Percentiles rank a stretch among this genome's conserved stretches.
phyloP scores from a whole-genome alignment of 1,284 basidiomycete species.

The Sanghuangporus sanghuang region DNA sequence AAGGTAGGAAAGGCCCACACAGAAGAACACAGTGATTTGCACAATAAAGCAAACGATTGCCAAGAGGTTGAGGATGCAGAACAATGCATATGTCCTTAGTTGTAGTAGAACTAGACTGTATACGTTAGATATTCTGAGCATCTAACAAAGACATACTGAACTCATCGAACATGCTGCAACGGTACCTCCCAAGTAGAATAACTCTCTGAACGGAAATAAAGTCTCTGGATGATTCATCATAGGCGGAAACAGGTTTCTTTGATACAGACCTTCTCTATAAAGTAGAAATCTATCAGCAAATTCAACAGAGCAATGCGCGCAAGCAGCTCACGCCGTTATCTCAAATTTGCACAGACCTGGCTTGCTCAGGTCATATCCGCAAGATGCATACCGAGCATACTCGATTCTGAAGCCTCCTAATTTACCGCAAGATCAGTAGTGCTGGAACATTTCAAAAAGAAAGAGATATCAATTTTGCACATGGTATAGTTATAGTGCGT shows the following conservation, averaged over 20 bases:
- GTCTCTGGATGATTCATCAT: neutral
- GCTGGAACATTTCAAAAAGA: neutral
- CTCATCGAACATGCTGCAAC: slow-evolving; percentile 1
- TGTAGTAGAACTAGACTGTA: neutral
- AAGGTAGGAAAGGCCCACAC: neutral
- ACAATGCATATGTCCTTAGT: neutral
- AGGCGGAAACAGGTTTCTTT: neutral
- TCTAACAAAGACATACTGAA: neutral
- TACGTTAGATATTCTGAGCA: neutral
- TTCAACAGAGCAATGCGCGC: neutral
- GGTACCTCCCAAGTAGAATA: neutral
- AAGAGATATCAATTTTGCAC: neutral
- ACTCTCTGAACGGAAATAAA: neutral
- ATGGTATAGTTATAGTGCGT: neutral
- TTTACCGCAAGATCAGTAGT: neutral
- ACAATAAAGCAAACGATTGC: neutral
- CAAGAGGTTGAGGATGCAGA: neutral
- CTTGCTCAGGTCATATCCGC: neutral
- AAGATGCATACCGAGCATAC: neutral
- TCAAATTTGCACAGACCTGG: neutral
- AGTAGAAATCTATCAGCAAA: neutral
- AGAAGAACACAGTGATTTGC: neutral
- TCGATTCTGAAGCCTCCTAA: neutral
- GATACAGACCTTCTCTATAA: neutral
- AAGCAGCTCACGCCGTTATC: neutral